phyloP scores from a whole-genome alignment of 140 eudicot genomes.

The Ambrosia hybrid region DNA sequence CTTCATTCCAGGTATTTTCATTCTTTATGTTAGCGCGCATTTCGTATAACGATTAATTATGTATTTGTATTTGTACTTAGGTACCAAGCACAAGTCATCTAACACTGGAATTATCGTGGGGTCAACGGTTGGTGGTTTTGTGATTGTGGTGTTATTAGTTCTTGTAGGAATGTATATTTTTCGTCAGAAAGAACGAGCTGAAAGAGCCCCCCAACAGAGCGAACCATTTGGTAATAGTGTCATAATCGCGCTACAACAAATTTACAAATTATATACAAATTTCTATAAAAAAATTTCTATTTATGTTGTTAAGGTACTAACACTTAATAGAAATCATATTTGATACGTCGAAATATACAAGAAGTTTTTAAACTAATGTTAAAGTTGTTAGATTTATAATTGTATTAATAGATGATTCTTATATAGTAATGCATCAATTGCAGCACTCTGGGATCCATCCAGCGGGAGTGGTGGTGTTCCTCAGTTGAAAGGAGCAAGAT shows the following conservation, averaged over 20 bases:
- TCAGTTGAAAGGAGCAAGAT: conserved; percentile 60
- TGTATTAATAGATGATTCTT: too few relatives aligned
- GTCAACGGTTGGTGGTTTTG: conserved; percentile 56
- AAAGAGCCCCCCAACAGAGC: conserved; percentile 41
- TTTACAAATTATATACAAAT: background rate
- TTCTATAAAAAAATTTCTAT: background rate
- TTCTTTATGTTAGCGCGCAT: background rate
- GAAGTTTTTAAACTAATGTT: too few relatives aligned
- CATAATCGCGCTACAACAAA: background rate
- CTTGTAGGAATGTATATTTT: conserved; percentile 49
- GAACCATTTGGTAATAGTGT: conserved; percentile 58
- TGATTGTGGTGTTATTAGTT: conserved; percentile 43
- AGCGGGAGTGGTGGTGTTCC: conserved; percentile 53
- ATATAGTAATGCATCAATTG: background rate
- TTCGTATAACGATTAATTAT: too few relatives aligned
- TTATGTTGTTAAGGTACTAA: background rate
- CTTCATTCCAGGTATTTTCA: conserved; percentile 45
- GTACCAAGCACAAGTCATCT: conserved; percentile 21
- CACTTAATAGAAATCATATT: background rate
- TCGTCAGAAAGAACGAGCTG: conserved; percentile 57
- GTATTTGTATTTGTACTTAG: background rate
- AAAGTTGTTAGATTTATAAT: too few relatives aligned
- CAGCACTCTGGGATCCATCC: conserved; percentile 59
- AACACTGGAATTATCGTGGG: conserved; percentile 44
- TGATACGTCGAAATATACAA: too few relatives aligned